Evolutionary conservation across 1,284 basidiomycete genomes (phyloP).

Genomic region (Marasmius sp.): DNA sequence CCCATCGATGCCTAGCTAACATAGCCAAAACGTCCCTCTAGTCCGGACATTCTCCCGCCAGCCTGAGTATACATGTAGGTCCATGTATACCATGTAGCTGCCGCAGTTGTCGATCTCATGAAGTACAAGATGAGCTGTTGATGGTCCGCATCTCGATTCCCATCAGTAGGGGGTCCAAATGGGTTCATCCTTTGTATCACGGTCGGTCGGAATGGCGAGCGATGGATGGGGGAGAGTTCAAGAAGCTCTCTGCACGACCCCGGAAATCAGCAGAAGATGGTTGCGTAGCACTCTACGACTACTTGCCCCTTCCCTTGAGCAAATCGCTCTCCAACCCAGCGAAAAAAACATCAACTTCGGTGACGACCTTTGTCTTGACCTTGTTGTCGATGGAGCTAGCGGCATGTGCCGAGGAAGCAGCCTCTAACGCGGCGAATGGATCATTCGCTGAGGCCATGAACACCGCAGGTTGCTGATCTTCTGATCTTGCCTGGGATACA

Average conservation of each 20-base stretch:
- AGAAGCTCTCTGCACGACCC: background rate
- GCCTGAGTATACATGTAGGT: too few species aligned
- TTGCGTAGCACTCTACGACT: background rate
- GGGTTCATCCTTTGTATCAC: too few species aligned
- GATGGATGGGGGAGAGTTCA: background rate
- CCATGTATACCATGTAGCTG: too few species aligned
- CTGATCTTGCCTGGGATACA: constrained; percentile 4
- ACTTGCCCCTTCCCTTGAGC: background rate
- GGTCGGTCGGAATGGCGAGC: background rate
- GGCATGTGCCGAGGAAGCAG: constrained; percentile 20
- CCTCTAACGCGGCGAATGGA: constrained; percentile 53
- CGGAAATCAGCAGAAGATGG: background rate
- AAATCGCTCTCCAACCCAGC: constrained; percentile 1
- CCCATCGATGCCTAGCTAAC: too few species aligned
- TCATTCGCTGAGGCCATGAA: constrained; percentile 23
- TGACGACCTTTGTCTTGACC: constrained; percentile 15
- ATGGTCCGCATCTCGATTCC: too few species aligned
- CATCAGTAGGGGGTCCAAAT: too few species aligned
- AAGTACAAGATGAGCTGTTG: too few species aligned
- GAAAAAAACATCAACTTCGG: constrained; percentile 47
- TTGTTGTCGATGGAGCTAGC: constrained; percentile 24
- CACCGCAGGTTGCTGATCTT: background rate
- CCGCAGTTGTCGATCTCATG: too few species aligned
- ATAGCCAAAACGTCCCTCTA: too few species aligned
- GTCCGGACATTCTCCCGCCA: too few species aligned